Evolutionary conservation across 2,329 filamentous ascomycete species (phyloP).

Genomic region (Lasiodiplodia gonubiensis): DNA sequence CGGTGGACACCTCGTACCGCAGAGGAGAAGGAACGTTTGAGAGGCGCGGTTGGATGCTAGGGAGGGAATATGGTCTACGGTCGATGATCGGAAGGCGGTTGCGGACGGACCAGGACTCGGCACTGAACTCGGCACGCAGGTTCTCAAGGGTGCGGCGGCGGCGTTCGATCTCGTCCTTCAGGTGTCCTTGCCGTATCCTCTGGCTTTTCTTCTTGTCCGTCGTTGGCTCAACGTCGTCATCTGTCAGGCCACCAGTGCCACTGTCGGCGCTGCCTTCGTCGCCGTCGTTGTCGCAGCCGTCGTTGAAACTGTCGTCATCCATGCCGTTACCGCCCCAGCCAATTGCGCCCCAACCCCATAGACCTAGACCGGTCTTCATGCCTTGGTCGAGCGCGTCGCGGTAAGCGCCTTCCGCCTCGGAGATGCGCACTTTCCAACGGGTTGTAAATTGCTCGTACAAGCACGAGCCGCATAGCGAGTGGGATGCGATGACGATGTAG

Average conservation of each 20-base stretch:
- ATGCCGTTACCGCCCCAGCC: conserved; percentile 16
- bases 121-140: conserved; percentile 1
- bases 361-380: conserved; percentile 31
- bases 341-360: not conserved
- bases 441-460: conserved; percentile 29
- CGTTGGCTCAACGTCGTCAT: not conserved
- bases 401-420: conserved; percentile 9
- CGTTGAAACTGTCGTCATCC: not conserved
- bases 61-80: not conserved
- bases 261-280: not conserved
- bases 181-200: not conserved
- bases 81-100: not conserved
- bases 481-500: conserved; percentile 35
- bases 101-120: conserved; percentile 1
- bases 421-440: conserved; percentile 31
- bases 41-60: conserved; percentile 13
- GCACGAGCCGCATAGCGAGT: conserved; percentile 35
- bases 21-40: conserved; percentile 33
- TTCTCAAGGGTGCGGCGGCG: not conserved
- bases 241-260: not conserved
- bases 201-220: not conserved
- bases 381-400: conserved; percentile 29
- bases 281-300: not conserved
- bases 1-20: conserved; percentile 33
- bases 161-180: not conserved